A percentile compares a stretch with the other conserved stretches of the same genome.
phyloP scores from a whole-genome alignment of 2,329 filamentous ascomycete genomes.

The Hirsutella minnesotensis region DNA sequence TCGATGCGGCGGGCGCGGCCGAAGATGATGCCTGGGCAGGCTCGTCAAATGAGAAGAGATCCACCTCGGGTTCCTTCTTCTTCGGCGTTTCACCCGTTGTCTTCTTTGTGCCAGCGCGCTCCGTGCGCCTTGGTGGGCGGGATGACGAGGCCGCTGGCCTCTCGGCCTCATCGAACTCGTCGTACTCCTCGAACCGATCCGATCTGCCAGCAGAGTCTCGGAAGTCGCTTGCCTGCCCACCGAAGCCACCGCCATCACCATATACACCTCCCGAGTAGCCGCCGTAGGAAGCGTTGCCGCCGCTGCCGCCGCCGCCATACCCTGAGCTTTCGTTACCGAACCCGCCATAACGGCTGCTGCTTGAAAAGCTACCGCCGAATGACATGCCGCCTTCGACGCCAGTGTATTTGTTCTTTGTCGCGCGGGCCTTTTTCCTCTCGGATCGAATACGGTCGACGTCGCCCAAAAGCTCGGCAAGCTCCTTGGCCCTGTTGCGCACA shows the following conservation, averaged over 20 bases:
- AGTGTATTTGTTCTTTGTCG: conserved; percentile 88
- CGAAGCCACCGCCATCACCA: conserved; percentile 91
- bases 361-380: conserved; percentile 43
- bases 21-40: conserved; percentile 37
- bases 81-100: conserved; percentile 53
- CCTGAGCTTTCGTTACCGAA: conserved; percentile 81
- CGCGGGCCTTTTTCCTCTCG: conserved; percentile 78
- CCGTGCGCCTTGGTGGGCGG: conserved; percentile 25
- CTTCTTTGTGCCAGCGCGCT: conserved; percentile 24
- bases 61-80: conserved; percentile 77
- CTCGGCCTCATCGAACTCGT: conserved; percentile 79
- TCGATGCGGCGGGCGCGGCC: conserved; percentile 31
- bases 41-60: conserved; percentile 89
- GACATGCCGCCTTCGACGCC: conserved; percentile 77
- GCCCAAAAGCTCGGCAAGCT: conserved; percentile 82
- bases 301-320: conserved; percentile 43
- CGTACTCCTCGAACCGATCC: conserved; percentile 90
- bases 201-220: conserved; percentile 47
- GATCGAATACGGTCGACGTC: conserved; percentile 81
- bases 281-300: conserved; percentile 30
- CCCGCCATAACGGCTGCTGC: conserved; percentile 62
- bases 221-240: conserved; percentile 64
- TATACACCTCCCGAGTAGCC: conserved; percentile 66
- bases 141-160: conserved; percentile 33
- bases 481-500: conserved; percentile 91